phyloP scores from a whole-genome alignment of 441 rosid species.

The Pelargonium cotyledonis region DNA sequence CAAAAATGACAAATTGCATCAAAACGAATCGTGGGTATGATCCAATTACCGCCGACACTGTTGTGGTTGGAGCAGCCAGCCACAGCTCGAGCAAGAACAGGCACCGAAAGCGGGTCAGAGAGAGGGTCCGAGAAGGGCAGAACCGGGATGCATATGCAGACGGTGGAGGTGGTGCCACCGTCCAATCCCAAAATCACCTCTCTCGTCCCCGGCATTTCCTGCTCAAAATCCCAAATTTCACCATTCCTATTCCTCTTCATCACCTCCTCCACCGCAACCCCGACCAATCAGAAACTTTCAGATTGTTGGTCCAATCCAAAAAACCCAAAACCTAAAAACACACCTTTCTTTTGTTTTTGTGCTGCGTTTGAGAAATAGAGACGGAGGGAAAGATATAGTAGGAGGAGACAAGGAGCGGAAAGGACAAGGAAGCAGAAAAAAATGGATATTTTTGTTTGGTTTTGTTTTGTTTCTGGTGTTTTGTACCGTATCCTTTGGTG shows the following conservation, averaged over 20 bases:
- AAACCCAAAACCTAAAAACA: neutral
- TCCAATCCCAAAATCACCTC: slow-evolving; percentile 55
- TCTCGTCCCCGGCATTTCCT: slow-evolving; percentile 21
- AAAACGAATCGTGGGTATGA: neutral
- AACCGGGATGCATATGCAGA: slow-evolving; percentile 57
- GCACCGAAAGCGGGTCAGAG: slow-evolving; percentile 51
- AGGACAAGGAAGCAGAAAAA: neutral
- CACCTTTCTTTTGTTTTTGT: neutral
- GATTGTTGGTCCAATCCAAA: neutral
- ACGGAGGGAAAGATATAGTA: slow-evolving; percentile 1
- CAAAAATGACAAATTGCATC: slow-evolving; percentile 1
- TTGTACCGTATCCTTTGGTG: neutral
- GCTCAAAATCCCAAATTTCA: slow-evolving; percentile 61
- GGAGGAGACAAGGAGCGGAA: neutral
- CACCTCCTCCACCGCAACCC: neutral
- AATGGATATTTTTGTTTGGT: too few species aligned
- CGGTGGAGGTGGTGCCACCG: slow-evolving; percentile 66
- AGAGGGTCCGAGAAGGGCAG: slow-evolving; percentile 37
- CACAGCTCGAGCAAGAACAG: slow-evolving; percentile 53
- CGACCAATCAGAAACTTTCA: neutral
- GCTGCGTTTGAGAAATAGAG: neutral
- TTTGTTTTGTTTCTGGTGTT: neutral
- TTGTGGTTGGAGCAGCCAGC: slow-evolving; percentile 74
- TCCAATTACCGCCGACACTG: slow-evolving; percentile 52
- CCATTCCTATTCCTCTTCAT: slow-evolving; percentile 62